phyloP scores from a whole-genome alignment of 306 rosid species.

The Dalbergia oliveri region DNA sequence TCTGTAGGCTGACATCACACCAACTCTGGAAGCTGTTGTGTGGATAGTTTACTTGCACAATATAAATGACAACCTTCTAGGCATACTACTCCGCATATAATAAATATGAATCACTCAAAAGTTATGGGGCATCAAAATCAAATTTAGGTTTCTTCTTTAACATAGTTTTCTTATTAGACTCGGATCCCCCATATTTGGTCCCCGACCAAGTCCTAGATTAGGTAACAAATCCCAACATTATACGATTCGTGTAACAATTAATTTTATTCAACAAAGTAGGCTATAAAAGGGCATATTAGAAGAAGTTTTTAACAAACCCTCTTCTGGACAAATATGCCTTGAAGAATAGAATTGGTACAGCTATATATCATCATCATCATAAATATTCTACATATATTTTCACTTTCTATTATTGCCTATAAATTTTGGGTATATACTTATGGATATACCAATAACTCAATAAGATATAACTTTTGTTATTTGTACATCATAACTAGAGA shows the following conservation, averaged over 20 bases:
- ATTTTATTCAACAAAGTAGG: constrained; percentile 7
- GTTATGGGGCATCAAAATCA: constrained; percentile 40
- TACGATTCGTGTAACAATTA: background rate
- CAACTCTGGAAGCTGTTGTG: constrained; percentile 24
- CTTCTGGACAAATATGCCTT: background rate
- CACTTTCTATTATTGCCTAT: background rate
- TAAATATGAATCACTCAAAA: background rate
- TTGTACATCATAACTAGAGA: no score
- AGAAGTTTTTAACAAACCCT: background rate
- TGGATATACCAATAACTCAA: background rate
- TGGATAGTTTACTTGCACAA: background rate
- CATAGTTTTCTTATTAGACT: constrained; percentile 39
- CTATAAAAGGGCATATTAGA: background rate
- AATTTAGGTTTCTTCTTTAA: constrained; percentile 37
- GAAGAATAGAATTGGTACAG: background rate
- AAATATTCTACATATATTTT: background rate
- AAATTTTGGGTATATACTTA: constrained; percentile 18
- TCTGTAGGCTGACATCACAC: constrained; percentile 46
- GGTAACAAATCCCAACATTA: background rate
- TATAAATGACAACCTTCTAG: constrained; percentile 17
- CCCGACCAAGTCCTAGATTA: constrained; percentile 27
- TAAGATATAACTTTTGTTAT: no score
- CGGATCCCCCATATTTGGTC: constrained; percentile 35
- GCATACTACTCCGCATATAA: background rate
- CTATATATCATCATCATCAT: background rate